Evolutionary conservation across 768 basidiomycete genomes (phyloP).

Genomic region (Phlebiopsis gigantea): DNA sequence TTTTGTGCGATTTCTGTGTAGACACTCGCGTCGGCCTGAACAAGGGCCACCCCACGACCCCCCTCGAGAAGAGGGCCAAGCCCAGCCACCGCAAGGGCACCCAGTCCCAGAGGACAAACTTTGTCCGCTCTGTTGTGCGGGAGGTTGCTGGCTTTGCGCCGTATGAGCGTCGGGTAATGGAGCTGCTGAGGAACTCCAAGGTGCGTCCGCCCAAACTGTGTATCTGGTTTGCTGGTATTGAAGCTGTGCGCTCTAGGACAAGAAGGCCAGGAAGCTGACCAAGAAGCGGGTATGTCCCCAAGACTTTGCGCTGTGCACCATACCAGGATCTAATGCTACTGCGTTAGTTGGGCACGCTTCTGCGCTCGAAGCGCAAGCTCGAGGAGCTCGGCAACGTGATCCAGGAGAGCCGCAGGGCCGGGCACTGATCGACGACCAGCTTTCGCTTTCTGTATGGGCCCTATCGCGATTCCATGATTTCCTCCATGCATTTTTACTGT

Average conservation of each 20-base stretch:
- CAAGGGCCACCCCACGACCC: conserved; percentile 85
- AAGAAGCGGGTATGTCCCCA: conserved; percentile 87
- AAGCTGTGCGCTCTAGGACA: conserved; percentile 58
- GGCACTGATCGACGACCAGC: conserved; percentile 34
- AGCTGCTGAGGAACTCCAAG: conserved; percentile 96
- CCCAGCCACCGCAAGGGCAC: conserved; percentile 93
- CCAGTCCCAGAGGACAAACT: conserved; percentile 84
- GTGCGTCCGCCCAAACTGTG: conserved; percentile 43
- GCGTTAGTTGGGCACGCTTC: conserved; percentile 86
- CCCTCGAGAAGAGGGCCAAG: conserved; percentile 66
- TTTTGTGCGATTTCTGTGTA: conserved; percentile 26
- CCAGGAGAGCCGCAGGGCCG: conserved; percentile 82
- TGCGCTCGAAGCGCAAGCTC: conserved; percentile 98
- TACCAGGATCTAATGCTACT: conserved; percentile 6
- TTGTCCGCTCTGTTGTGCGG: conserved; percentile 89
- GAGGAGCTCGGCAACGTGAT: conserved; percentile 92
- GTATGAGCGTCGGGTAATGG: conserved; percentile 97
- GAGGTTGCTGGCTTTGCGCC: conserved; percentile 98
- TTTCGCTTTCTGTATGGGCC: background rate
- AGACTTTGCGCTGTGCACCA: conserved; percentile 3
- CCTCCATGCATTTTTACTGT: conserved; percentile 16
- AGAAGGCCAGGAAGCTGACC: conserved; percentile 98
- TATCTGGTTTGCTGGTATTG: conserved; percentile 5
- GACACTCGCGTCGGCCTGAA: conserved; percentile 84
- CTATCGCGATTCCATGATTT: conserved; percentile 18